Evolutionary conservation across 1,284 basidiomycete genomes (phyloP), one percentile per base, ranked within the genome.

Genomic region (Blastosporella zonata): DNA sequence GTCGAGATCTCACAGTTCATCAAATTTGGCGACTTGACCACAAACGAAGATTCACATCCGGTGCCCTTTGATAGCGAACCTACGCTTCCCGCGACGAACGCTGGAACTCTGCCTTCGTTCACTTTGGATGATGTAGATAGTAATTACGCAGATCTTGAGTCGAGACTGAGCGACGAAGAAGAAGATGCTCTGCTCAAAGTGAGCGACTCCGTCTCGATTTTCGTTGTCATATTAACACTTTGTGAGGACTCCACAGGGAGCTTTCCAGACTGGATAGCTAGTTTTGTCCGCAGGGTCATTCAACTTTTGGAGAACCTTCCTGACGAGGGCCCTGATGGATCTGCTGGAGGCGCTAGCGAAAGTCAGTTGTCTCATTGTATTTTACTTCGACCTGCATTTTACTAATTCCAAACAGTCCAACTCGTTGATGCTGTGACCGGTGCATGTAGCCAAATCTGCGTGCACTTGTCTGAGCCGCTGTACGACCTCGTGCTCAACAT

Each of bases 291-390:
- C 2, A 74, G 89, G 33, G 87, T 96, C 6, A 83, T 97, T 39
- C 77, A 87, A 29, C 70, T 97, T 2, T 83, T 94, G 55, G 89
- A 93, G 64, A 90, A 93, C 60, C 73, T 97, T 23, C 93, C 93
- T 0, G 91, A 96, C 54, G 91, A 92, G 66, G 82, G 84, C 0
- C 72, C 72, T 2, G 69, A 75, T 50, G 79, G 79, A 2, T 66
- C 69, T n/a, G 67, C 69, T 17, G 78, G 79, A 10, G 80, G 81
- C 15, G 74, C 78, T 17, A 79, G 75, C 4, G 85, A 88, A 78
- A 74, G 84, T 84, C 54, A 36, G 37, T 21, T 18, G 4, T 17
- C 12, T 4, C 8, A 10, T 41, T 3, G 4, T 21, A 38, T 13
- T 18, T 9, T n/a, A 18, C 18, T 22, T 39, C 9, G 21, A 22